phyloP scores from a whole-genome alignment of 495 filamentous ascomycete species.

The Bombardia bombarda region DNA sequence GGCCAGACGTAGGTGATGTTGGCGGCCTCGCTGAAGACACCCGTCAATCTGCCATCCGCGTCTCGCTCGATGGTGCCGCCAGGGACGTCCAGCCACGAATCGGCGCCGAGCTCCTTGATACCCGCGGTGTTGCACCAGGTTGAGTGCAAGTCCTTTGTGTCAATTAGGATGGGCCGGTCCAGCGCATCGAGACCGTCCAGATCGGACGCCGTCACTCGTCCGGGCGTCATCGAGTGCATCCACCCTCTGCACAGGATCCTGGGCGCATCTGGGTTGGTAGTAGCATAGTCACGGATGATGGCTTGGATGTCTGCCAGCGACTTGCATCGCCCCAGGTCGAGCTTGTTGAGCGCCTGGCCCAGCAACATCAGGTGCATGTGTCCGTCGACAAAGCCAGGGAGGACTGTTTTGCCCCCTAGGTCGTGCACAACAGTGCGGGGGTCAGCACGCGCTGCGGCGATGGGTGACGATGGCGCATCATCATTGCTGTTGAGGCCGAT shows the following conservation, averaged over 20 bases:
- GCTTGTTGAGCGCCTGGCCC: conserved; percentile 50
- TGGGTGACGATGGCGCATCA: too few relatives aligned
- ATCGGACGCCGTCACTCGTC: conserved; percentile 43
- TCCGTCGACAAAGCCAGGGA: conserved; percentile 59
- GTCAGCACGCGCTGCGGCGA: conserved; percentile 22
- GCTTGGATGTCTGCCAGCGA: conserved; percentile 45
- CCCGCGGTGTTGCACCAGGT: conserved; percentile 54
- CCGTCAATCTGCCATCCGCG: conserved; percentile 40
- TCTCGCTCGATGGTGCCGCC: conserved; percentile 52
- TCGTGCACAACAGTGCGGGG: conserved; percentile 32
- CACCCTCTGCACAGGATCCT: conserved; percentile 51
- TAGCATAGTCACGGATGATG: conserved; percentile 43
- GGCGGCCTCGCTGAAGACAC: conserved; percentile 52
- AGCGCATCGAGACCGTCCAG: conserved; percentile 49
- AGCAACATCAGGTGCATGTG: conserved; percentile 57
- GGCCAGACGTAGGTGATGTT: conserved; percentile 52
- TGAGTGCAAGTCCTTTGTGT: conserved; percentile 55
- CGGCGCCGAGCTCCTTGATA: conserved; percentile 42
- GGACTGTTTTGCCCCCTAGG: conserved; percentile 39
- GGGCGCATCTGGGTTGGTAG: conserved; percentile 36
- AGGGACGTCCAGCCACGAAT: conserved; percentile 40
- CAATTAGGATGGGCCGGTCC: conserved; percentile 50
- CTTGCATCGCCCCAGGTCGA: conserved; percentile 45
- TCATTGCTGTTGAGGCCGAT: conserved; percentile 36
- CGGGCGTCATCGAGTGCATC: conserved; percentile 50